Conservation (phyloP, 2,329 filamentous ascomycete species). For the Alternaria sp. region DNA sequence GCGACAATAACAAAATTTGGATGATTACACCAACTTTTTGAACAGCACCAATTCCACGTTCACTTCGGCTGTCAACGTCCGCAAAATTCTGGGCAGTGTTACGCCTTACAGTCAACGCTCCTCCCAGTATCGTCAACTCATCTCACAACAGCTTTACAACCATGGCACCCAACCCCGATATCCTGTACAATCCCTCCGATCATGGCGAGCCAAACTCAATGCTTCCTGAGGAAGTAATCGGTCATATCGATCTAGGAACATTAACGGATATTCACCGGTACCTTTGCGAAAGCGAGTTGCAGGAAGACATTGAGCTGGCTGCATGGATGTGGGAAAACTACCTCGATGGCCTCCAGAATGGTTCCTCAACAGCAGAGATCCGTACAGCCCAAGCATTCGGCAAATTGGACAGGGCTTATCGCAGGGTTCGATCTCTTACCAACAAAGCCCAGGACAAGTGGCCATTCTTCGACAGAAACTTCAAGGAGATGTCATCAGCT, state of each 20-base stretch:
- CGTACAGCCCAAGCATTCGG: constrained; percentile 32
- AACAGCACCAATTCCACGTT: not conserved
- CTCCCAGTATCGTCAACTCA: not conserved
- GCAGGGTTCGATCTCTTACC: constrained; percentile 39
- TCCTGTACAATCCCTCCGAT: constrained; percentile 9
- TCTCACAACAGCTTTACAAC: not conserved
- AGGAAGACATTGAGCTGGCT: constrained; percentile 32
- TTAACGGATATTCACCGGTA: constrained; percentile 32
- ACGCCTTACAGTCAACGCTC: not conserved
- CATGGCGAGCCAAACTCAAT: constrained; percentile 13
- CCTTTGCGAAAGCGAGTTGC: constrained; percentile 30
- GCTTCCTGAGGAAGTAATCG: constrained; percentile 28
- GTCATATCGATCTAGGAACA: constrained; percentile 35
- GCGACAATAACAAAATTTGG: constrained; percentile 13
- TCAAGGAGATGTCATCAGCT: constrained; percentile 34
- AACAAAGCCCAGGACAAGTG: constrained; percentile 44
- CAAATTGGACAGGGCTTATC: constrained; percentile 40
- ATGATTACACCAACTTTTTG: not conserved
- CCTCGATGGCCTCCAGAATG: constrained; percentile 23
- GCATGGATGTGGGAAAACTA: constrained; percentile 37
- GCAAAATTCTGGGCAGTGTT: not conserved
- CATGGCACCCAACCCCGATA: constrained; percentile 17
- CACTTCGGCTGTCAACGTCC: not conserved
- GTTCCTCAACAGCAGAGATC: constrained; percentile 20
- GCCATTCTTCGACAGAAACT: constrained; percentile 40